phyloP scores from a whole-genome alignment of 768 basidiomycete species.

The Sutorius australiensis region DNA sequence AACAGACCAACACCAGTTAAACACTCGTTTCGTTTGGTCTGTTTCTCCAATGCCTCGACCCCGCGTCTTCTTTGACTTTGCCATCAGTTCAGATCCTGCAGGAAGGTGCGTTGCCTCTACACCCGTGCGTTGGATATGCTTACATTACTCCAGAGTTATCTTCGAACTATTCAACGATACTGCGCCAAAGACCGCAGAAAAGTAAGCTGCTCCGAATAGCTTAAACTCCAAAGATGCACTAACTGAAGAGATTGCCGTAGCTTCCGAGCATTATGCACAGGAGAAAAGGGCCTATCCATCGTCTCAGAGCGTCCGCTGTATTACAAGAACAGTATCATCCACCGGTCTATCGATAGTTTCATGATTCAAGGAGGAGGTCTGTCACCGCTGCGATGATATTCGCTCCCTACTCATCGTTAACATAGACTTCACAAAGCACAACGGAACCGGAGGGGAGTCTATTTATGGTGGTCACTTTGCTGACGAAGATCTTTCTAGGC shows the following conservation, averaged over 20 bases:
- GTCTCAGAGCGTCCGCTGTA: conserved; percentile 65
- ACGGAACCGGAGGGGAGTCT: conserved; percentile 77
- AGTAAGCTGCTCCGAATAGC: conserved; percentile 43
- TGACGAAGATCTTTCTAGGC: conserved; percentile 69
- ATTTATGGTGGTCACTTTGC: conserved; percentile 74
- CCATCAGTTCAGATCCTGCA: conserved; percentile 43
- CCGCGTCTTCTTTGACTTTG: conserved; percentile 68
- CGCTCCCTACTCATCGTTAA: not conserved
- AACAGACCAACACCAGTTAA: not conserved
- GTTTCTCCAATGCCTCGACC: conserved; percentile 43
- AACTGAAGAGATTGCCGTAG: conserved; percentile 36
- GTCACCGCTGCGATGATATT: conserved; percentile 11
- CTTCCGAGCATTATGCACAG: conserved; percentile 84
- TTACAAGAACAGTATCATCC: conserved; percentile 77
- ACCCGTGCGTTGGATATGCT: conserved; percentile 5
- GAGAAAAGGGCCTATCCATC: conserved; percentile 72
- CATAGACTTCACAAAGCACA: conserved; percentile 75
- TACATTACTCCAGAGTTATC: conserved; percentile 45
- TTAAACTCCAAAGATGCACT: not conserved
- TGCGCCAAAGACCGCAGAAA: conserved; percentile 75
- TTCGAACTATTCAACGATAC: conserved; percentile 75
- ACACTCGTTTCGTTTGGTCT: not conserved
- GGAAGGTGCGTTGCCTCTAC: conserved; percentile 47
- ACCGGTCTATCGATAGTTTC: conserved; percentile 73
- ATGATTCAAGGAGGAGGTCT: conserved; percentile 81